Evolutionary conservation across 768 basidiomycete species (phyloP).

Genomic region (Xerocomellus amylosporus): DNA sequence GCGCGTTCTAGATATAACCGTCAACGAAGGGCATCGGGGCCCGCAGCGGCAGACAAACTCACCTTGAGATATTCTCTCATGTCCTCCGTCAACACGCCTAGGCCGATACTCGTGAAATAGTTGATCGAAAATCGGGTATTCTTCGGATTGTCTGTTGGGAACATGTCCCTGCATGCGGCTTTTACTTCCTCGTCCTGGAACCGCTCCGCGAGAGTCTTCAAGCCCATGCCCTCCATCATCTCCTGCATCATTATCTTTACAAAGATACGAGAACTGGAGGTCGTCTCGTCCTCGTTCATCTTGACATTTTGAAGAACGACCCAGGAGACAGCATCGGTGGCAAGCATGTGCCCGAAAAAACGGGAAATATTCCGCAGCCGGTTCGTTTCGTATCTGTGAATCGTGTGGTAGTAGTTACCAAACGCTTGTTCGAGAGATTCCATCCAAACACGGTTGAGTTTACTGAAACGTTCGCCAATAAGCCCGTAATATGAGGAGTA

Average conservation of each 20-base stretch:
- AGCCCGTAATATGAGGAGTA: slow-evolving; percentile 98
- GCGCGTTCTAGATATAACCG: slow-evolving; percentile 68
- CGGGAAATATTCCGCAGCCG: slow-evolving; percentile 95
- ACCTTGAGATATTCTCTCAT: slow-evolving; percentile 97
- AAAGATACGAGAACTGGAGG: slow-evolving; percentile 93
- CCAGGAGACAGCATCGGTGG: slow-evolving; percentile 90
- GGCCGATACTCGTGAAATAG: slow-evolving; percentile 93
- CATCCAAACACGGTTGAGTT: slow-evolving; percentile 93
- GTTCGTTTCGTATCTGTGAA: slow-evolving; percentile 99
- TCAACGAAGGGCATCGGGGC: neutral
- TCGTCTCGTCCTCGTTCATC: slow-evolving; percentile 98
- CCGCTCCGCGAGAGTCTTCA: slow-evolving; percentile 81
- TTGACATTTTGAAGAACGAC: slow-evolving; percentile 76
- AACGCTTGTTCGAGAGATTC: slow-evolving; percentile 88
- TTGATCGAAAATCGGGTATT: slow-evolving; percentile 96
- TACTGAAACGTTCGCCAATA: slow-evolving; percentile 93
- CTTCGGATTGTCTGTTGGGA: slow-evolving; percentile 95
- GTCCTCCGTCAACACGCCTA: slow-evolving; percentile 88
- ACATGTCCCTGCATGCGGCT: slow-evolving; percentile 75
- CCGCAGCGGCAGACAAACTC: slow-evolving; percentile 23
- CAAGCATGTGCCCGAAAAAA: slow-evolving; percentile 91
- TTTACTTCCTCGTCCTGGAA: slow-evolving; percentile 87
- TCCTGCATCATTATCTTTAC: slow-evolving; percentile 96
- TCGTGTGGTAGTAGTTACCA: slow-evolving; percentile 86
- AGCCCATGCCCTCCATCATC: slow-evolving; percentile 90